These are phyloP conservation scores for Penicillium decumbens DNA, from an alignment of 2,329 filamentous ascomycete species.

Conservation along the genomic window DNA sequence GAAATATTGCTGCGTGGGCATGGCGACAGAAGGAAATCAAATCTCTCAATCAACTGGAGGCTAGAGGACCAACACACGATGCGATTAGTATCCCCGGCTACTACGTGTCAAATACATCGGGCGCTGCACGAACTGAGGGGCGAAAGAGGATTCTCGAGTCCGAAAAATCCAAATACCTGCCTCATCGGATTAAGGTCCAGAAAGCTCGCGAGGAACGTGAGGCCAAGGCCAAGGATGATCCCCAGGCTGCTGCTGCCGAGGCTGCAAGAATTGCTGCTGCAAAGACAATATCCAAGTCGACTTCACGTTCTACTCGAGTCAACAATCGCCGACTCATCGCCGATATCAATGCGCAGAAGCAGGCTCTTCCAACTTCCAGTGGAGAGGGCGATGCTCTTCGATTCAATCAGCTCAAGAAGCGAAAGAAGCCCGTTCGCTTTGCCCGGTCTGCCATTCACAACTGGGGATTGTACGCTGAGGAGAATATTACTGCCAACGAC, in stretches of 20 bases:
- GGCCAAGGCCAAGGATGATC: constrained; percentile 60
- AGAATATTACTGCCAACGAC: constrained; percentile 93
- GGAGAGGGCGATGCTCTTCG: constrained; percentile 84
- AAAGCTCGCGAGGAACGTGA: constrained; percentile 89
- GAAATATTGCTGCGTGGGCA: constrained; percentile 60
- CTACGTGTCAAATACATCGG: constrained; percentile 81
- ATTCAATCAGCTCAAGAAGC: constrained; percentile 98
- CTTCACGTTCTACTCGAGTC: constrained; percentile 87
- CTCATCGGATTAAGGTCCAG: constrained; percentile 94
- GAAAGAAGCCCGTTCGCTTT: constrained; percentile 98
- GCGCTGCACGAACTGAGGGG: constrained; percentile 85
- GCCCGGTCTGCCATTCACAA: constrained; percentile 97
- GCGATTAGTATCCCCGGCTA: constrained; percentile 59
- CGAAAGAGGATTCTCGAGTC: constrained; percentile 93
- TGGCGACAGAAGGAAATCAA: constrained; percentile 71
- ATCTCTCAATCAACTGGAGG: constrained; percentile 57
- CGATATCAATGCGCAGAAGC: constrained; percentile 92
- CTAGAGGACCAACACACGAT: constrained; percentile 50
- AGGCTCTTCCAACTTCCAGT: constrained; percentile 62
- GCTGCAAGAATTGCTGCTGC: constrained; percentile 69
- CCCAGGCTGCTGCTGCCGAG: constrained; percentile 62
- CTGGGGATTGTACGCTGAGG: constrained; percentile 96
- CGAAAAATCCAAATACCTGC: constrained; percentile 96
- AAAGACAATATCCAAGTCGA: constrained; percentile 78
- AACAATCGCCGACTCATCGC: constrained; percentile 93